phyloP scores from a whole-genome alignment of 1,284 basidiomycete species.

The Termitomyces sp. region DNA sequence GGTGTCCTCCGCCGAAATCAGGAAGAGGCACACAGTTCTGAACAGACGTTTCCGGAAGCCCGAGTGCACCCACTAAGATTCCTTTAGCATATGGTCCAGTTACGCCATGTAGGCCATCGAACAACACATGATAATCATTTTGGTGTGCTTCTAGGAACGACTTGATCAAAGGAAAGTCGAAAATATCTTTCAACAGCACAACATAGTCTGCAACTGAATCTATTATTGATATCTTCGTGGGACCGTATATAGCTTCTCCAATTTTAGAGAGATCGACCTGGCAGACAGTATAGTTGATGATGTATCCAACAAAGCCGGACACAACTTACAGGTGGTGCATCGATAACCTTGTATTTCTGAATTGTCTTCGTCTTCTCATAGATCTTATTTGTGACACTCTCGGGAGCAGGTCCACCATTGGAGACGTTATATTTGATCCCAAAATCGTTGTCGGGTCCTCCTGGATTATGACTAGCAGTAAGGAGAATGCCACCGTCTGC shows the following conservation, averaged over 20 bases:
- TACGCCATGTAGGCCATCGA: constrained; percentile 95
- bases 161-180: constrained; percentile 93
- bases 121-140: constrained; percentile 81
- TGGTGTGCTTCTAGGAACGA: constrained; percentile 74
- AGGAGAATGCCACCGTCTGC: constrained; percentile 96
- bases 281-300: background rate
- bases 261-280: constrained; percentile 84
- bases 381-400: constrained; percentile 91
- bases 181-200: constrained; percentile 81
- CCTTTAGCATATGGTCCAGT: constrained; percentile 95
- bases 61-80: constrained; percentile 84
- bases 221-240: constrained; percentile 85
- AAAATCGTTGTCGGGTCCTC: constrained; percentile 96
- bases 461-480: constrained; percentile 98
- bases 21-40: constrained; percentile 92
- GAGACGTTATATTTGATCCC: constrained; percentile 99
- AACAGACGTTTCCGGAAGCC: constrained; percentile 74
- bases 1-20: constrained; percentile 96
- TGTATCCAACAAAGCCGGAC: background rate
- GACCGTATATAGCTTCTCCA: constrained; percentile 78
- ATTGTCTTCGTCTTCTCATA: constrained; percentile 89
- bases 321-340: constrained; percentile 64
- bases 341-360: constrained; percentile 80
- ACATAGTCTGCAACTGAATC: constrained; percentile 94
- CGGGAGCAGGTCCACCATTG: constrained; percentile 96